These are phyloP conservation scores for Mollisiaceae sp. DNA, from an alignment of 2,329 filamentous ascomycete genomes.

Conservation along the genomic window DNA sequence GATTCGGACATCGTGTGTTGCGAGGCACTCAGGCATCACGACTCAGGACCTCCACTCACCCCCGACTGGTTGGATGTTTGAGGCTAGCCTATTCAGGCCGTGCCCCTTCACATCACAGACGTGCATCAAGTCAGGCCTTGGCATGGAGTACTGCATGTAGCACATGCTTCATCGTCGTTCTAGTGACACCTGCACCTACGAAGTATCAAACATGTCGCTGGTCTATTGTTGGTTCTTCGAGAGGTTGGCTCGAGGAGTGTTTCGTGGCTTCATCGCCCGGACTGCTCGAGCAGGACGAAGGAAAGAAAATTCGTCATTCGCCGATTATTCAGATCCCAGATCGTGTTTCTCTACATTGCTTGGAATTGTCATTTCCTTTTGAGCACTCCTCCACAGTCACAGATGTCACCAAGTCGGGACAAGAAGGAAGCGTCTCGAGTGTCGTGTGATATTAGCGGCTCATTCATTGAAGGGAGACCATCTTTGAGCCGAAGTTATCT, in stretches of 20 bases:
- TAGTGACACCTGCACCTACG: not conserved
- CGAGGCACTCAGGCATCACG: not conserved
- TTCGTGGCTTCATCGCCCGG: not conserved
- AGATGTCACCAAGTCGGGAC: not conserved
- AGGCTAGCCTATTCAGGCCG: not conserved
- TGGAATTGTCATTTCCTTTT: not conserved
- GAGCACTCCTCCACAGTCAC: not conserved
- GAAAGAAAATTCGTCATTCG: not conserved
- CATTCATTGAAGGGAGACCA: not conserved
- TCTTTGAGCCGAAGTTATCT: slow-evolving; percentile 3
- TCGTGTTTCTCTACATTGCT: not conserved
- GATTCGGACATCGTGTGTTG: not conserved
- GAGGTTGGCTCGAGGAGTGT: not conserved
- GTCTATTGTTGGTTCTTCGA: not conserved
- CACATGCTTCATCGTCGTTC: not conserved
- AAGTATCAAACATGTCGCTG: not conserved
- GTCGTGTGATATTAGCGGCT: not conserved
- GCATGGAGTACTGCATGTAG: not conserved
- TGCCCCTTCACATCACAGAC: not conserved
- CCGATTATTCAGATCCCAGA: not conserved
- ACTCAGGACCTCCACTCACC: not conserved
- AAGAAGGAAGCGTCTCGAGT: not conserved
- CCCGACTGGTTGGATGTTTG: slow-evolving; percentile 1
- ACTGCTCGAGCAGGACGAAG: not conserved
- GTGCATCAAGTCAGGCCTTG: slow-evolving; percentile 1